Conservation (phyloP, 441 rosid species). For the Metrosideros polymorpha region DNA sequence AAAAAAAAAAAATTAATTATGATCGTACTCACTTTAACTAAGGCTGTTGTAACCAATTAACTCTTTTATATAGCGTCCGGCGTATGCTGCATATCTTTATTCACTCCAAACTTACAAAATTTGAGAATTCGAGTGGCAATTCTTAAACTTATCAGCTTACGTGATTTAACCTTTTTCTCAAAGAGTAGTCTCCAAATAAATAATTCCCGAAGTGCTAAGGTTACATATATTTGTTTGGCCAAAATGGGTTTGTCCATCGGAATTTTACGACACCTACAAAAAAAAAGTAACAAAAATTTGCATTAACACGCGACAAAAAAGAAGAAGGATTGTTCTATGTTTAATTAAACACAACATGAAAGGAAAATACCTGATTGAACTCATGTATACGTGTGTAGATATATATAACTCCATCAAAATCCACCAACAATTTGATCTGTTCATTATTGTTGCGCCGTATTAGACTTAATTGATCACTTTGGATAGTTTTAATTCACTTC, state of each 20-base stretch:
- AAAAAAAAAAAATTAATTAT: too few relatives aligned
- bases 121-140: too few relatives aligned
- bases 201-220: not conserved
- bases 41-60: too few relatives aligned
- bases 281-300: not conserved
- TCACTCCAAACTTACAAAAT: too few relatives aligned
- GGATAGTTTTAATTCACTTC: not conserved
- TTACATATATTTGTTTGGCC: not conserved
- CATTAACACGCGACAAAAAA: not conserved
- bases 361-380: not conserved
- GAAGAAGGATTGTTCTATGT: not conserved
- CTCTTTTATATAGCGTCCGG: too few relatives aligned
- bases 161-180: too few relatives aligned
- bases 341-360: not conserved
- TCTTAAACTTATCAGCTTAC: too few relatives aligned
- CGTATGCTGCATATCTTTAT: too few relatives aligned
- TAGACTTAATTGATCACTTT: not conserved
- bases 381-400: not conserved
- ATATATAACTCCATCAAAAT: not conserved
- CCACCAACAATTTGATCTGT: not conserved
- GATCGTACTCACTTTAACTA: too few relatives aligned
- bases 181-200: not conserved
- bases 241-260: not conserved
- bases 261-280: not conserved
- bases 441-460: not conserved